Evolutionary conservation across 805 yeast species (phyloP).

Genomic region (Candida coleopterorum): DNA sequence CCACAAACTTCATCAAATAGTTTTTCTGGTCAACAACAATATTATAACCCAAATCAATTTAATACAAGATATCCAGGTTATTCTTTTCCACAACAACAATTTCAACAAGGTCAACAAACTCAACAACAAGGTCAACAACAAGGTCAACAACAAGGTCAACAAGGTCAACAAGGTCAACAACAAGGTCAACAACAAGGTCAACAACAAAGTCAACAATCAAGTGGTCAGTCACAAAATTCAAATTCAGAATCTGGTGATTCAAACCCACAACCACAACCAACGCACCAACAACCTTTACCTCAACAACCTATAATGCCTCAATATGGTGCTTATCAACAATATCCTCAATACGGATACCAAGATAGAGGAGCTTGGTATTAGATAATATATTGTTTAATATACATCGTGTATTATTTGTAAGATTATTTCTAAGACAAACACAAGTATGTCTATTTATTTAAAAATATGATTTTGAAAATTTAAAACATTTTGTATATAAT

Average conservation of each 20-base stretch:
- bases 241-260: slow-evolving; percentile 6
- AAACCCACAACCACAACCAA: slow-evolving; percentile 14
- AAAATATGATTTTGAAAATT: no score
- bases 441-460: no score
- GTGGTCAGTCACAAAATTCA: slow-evolving; percentile 1
- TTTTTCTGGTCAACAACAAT: slow-evolving; percentile 9
- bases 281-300: slow-evolving; percentile 22
- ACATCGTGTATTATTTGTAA: slow-evolving; percentile 6
- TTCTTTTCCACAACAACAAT: slow-evolving; percentile 25
- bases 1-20: slow-evolving; percentile 3
- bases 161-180: slow-evolving; percentile 4
- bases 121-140: slow-evolving; percentile 12
- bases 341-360: slow-evolving; percentile 45
- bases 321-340: slow-evolving; percentile 44
- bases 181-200: slow-evolving; percentile 12
- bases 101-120: slow-evolving; percentile 6
- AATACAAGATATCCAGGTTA: slow-evolving; percentile 29
- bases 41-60: slow-evolving; percentile 27
- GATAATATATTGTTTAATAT: slow-evolving; percentile 5
- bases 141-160: slow-evolving; percentile 8
- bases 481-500: no score
- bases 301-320: slow-evolving; percentile 39
- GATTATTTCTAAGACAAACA: no score
- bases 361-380: slow-evolving; percentile 46
- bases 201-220: slow-evolving; percentile 4